A percentile compares a stretch with the other conserved stretches of the same genome.
These are phyloP conservation scores for Alternaria longipes DNA, from an alignment of 2,329 filamentous ascomycete species.

Conservation along the genomic window DNA sequence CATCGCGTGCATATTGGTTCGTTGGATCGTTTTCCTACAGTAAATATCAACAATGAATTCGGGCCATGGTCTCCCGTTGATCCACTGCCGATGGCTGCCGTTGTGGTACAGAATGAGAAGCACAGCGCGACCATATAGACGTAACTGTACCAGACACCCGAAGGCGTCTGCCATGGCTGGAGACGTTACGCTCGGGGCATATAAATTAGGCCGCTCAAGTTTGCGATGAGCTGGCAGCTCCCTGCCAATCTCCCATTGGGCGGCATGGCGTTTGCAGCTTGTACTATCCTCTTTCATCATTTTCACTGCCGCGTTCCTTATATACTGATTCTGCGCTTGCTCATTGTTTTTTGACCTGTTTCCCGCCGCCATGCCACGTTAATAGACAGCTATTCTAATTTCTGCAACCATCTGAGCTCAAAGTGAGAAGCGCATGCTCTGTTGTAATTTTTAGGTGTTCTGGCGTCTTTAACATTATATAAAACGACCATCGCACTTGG, in stretches of 20 bases:
- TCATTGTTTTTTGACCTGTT: conserved; percentile 41
- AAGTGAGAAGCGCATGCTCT: conserved; percentile 38
- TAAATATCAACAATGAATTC: conserved; percentile 17
- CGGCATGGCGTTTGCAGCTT: conserved; percentile 33
- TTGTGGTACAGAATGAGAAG: conserved; percentile 26
- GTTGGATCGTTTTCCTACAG: conserved; percentile 22
- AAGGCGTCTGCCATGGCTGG: conserved; percentile 35
- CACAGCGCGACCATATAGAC: conserved; percentile 25
- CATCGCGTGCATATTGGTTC: conserved; percentile 34
- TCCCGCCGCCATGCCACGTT: conserved; percentile 50
- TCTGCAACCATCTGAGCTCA: conserved; percentile 27
- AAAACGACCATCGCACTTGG: conserved; percentile 29
- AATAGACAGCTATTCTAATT: conserved; percentile 43
- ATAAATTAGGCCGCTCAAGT: conserved; percentile 45
- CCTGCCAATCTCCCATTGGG: conserved; percentile 45
- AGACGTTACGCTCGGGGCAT: conserved; percentile 40
- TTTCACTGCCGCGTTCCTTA: conserved; percentile 40
- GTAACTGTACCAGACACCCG: conserved; percentile 34
- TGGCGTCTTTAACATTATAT: conserved; percentile 28
- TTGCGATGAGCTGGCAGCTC: conserved; percentile 45
- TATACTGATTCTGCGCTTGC: conserved; percentile 50
- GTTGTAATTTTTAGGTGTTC: conserved; percentile 2
- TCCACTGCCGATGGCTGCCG: conserved; percentile 25
- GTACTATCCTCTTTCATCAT: conserved; percentile 41
- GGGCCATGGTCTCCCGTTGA: conserved; percentile 24